These are phyloP conservation scores for Coniella vitis DNA, from an alignment of 2,329 filamentous ascomycete species.

Conservation along the genomic window DNA sequence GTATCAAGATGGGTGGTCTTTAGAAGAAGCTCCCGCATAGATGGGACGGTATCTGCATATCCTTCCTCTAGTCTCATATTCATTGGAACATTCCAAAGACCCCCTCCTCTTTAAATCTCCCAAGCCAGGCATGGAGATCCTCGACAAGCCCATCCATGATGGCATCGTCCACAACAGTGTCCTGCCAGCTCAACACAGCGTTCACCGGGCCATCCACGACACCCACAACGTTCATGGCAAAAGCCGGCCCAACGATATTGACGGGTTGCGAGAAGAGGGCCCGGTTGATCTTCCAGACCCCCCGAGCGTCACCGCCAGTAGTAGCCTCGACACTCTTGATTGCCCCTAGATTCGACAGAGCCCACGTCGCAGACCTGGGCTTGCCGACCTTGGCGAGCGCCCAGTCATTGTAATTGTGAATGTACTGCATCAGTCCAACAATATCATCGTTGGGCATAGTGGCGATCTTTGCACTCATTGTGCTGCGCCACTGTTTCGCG, in stretches of 20 bases:
- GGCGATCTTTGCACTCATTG: constrained; percentile 27
- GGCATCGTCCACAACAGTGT: constrained; percentile 32
- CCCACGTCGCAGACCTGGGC: constrained; percentile 38
- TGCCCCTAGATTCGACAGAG: constrained; percentile 46
- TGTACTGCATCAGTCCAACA: constrained; percentile 33
- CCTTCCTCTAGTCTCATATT: too few relatives aligned
- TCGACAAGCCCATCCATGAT: constrained; percentile 30
- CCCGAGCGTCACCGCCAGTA: constrained; percentile 9
- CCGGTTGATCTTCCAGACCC: constrained; percentile 33
- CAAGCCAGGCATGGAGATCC: constrained; percentile 30
- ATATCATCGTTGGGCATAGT: constrained; percentile 37
- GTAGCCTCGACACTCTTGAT: constrained; percentile 22
- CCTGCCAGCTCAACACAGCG: constrained; percentile 42
- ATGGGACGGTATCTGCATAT: too few relatives aligned
- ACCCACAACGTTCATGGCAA: constrained; percentile 42
- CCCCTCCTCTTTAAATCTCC: constrained; percentile 22
- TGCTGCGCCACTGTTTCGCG: constrained; percentile 28
- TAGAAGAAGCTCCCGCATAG: too few relatives aligned
- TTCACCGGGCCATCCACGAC: constrained; percentile 33
- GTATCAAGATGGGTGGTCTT: too few relatives aligned
- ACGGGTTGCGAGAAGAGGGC: constrained; percentile 44
- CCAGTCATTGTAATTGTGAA: constrained; percentile 37
- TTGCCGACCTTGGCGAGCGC: constrained; percentile 36
- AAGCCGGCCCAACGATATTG: constrained; percentile 33
- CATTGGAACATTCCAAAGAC: constrained; percentile 16